Evolutionary conservation across 1,139 yeast species (phyloP), one percentile per base, ranked within the genome.

Genomic region (Waltiozyma solani): DNA sequence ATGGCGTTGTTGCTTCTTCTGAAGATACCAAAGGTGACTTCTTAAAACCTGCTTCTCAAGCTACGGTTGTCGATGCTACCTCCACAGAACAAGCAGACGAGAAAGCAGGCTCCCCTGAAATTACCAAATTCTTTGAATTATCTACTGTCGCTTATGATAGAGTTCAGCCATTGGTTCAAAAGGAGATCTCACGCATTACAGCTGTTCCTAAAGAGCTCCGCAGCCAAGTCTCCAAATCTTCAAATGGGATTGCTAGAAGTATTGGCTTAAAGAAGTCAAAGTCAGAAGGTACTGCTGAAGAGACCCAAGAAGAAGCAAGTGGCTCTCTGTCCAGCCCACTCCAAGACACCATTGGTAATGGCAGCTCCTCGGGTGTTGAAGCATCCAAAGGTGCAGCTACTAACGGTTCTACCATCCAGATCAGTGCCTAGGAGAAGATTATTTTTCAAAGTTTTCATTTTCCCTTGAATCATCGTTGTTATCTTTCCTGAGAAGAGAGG

Each of bases 111-210:
- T 6, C 33, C 6, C n/a, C 18, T 9, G 33, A 23, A 19, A 15
- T 44, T 13, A 31, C 37, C 29, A 44, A 43, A 38, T 37, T 44
- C 15, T 21, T 41, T 23, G 19, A 30, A 8, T 31, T 44, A 32
- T 43, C 48, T 7, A 31, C 36, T 11, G 43, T 37, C 20, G 48
- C 44, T 12, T 38, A 40, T 23, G 42, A 40, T 6, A 43, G 48
- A 25, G 34, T 45, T 17, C 34, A 36, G 21, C 40, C 41, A 14
- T 37, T 39, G 18, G 40, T 40, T 14, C 38, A 42, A 12, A 17
- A 34, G 34, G 41, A 43, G 4, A 31, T 31, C 11, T 19, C 33
- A 3, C 14, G n/a, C 23, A 19, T 31, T 10, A 31, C 18, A 12
- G 18, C 33, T 19, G 33, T 31, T 31, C 33, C 33, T 19, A 19